phyloP scores from a whole-genome alignment of 2,329 filamentous ascomycete genomes.

The Biscogniauxia sp. region DNA sequence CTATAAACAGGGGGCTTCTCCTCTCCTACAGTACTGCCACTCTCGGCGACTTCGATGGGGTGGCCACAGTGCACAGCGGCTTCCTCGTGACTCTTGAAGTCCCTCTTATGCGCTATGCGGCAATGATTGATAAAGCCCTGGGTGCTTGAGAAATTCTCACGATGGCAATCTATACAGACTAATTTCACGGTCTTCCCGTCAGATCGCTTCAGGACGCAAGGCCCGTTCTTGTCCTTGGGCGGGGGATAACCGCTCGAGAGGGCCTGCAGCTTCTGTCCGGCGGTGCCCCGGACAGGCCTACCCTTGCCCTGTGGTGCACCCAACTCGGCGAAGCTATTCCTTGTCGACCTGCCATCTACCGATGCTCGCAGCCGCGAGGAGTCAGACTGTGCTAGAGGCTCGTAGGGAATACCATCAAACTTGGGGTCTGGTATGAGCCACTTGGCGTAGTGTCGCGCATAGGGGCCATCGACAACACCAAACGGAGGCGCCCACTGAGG shows the following conservation, averaged over 20 bases:
- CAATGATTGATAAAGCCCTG: constrained; percentile 99
- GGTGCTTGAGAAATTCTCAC: constrained; percentile 91
- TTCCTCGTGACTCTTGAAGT: constrained; percentile 94
- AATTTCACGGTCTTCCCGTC: constrained; percentile 87
- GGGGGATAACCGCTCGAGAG: constrained; percentile 69
- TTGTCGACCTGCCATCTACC: constrained; percentile 72
- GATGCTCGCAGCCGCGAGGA: constrained; percentile 44
- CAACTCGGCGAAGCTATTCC: constrained; percentile 66
- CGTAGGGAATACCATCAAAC: constrained; percentile 69
- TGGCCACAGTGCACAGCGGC: constrained; percentile 86
- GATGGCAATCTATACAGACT: constrained; percentile 82
- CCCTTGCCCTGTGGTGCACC: constrained; percentile 45
- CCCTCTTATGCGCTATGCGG: constrained; percentile 88
- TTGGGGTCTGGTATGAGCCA: constrained; percentile 89
- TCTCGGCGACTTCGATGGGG: constrained; percentile 69
- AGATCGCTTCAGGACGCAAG: constrained; percentile 79
- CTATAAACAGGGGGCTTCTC: constrained; percentile 34
- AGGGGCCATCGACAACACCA: constrained; percentile 88
- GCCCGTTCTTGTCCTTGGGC: constrained; percentile 78
- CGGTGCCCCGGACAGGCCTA: constrained; percentile 46
- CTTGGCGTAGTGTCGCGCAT: constrained; percentile 89
- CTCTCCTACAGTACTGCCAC: constrained; percentile 45
- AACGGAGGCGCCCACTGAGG: constrained; percentile 83
- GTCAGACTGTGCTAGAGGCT: constrained; percentile 43
- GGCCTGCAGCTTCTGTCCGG: constrained; percentile 64